Conservation (phyloP, 2,329 filamentous ascomycete genomes). For the Xylaria sp. region DNA sequence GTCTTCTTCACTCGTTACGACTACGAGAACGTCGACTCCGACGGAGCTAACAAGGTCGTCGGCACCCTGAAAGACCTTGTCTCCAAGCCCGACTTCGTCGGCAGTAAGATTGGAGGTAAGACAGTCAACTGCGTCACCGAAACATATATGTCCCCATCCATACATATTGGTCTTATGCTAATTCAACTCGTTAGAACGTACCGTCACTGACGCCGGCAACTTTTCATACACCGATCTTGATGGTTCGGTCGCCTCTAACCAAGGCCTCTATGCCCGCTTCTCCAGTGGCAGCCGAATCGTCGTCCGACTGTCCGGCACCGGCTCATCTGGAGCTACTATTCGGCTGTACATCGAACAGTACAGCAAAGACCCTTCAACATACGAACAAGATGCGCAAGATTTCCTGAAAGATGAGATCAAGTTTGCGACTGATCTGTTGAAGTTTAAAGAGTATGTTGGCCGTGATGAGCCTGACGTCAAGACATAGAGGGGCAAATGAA, state of each 20-base stretch:
- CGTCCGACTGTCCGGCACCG: constrained; percentile 93
- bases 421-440: constrained; percentile 84
- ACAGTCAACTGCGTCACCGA: background rate
- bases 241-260: constrained; percentile 93
- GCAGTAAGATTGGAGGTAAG: constrained; percentile 78
- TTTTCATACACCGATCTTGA: constrained; percentile 99
- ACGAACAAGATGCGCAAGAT: constrained; percentile 86
- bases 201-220: constrained; percentile 89
- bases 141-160: background rate
- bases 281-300: constrained; percentile 95
- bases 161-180: constrained; percentile 10
- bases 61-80: constrained; percentile 83
- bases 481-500: constrained; percentile 70
- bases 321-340: constrained; percentile 94
- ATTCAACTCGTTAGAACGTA: constrained; percentile 65
- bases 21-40: constrained; percentile 93
- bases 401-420: constrained; percentile 92
- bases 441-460: constrained; percentile 93
- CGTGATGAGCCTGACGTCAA: constrained; percentile 95
- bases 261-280: constrained; percentile 95
- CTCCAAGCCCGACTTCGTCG: constrained; percentile 78
- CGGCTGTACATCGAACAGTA: constrained; percentile 98
- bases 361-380: constrained; percentile 81
- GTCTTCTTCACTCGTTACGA: constrained; percentile 99
- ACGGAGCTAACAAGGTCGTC: constrained; percentile 90